Evolutionary conservation across 1,284 basidiomycete species (phyloP), one percentile per base, ranked within the genome.

Genomic region (Cutaneotrichosporon mucoides): DNA sequence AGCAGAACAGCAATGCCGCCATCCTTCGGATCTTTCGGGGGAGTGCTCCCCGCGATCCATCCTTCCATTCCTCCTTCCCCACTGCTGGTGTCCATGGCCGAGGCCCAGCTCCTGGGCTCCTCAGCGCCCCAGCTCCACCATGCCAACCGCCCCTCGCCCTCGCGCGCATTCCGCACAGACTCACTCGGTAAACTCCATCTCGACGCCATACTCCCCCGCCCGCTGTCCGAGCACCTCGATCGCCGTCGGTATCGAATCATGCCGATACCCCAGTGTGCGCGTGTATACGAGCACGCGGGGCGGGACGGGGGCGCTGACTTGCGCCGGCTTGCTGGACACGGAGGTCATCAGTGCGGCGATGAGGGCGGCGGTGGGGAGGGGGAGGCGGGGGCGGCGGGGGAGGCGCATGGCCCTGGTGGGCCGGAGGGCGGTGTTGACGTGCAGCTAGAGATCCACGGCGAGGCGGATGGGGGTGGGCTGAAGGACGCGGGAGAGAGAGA

Each of bases 171-270:
- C 24, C 24, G 24, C 24, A 24, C 24, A 24, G 16, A 46, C 60
- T 45, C 45, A 76, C 74, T 90, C 88, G 9, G 87, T 87, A 44
- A 85, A 79, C 55, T 84, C 82, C 64, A 90, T 88, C 10, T 79
- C 67, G 24, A 87, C 80, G 51, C 82, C 77, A 66, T 81, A 79
- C 10, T 53, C 46, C 5, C 15, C 46, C 1, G 65, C 66, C 34
- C 66, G 61, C 36, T 65, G 45, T 12, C 65, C 60, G 45, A 90
- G 80, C 1, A 86, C 85, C 41, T 82, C 73, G 38, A 85, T 83
- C n/a, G 86, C 85, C 2, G 84, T 85, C 0, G 88, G 88, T 58
- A 90, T 90, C 3, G 86, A 88, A 67, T 89, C 88, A 75, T 91
- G 89, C 57, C 87, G 79, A 57, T 73, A 82, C 10, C 79, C 78